Evolutionary conservation across 2,329 filamentous ascomycete genomes (phyloP).

Genomic region (Botrytis byssoidea): DNA sequence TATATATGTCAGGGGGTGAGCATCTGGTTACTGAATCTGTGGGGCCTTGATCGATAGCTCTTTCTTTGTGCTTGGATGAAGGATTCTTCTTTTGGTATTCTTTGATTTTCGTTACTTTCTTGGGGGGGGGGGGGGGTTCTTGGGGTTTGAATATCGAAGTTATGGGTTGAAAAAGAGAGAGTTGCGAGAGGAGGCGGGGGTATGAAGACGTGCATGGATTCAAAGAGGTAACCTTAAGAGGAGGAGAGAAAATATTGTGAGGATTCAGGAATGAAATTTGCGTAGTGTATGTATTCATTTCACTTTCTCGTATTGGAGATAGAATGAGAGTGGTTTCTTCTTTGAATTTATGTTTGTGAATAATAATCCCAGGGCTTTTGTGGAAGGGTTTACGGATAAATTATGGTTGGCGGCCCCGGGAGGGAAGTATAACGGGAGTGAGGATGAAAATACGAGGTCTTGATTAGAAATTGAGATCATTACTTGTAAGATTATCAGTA

Average conservation of each 20-base stretch:
- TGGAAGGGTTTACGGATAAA: too few relatives aligned
- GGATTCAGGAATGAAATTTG: not conserved
- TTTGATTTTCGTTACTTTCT: not conserved
- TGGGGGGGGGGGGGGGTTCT: too few relatives aligned
- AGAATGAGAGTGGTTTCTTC: not conserved
- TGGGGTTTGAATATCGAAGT: too few relatives aligned
- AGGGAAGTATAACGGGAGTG: not conserved
- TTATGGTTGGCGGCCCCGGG: fast-evolving
- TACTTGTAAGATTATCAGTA: too few relatives aligned
- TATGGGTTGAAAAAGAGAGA: too few relatives aligned
- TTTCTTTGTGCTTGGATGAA: not conserved
- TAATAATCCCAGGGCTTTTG: not conserved
- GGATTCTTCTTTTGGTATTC: not conserved
- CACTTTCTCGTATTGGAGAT: not conserved
- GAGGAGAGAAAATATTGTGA: not conserved
- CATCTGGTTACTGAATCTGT: not conserved
- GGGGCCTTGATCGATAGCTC: not conserved
- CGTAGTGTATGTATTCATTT: not conserved
- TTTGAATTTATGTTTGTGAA: not conserved
- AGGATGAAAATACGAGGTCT: not conserved
- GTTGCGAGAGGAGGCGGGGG: not conserved
- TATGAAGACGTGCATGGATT: too few relatives aligned
- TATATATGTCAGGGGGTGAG: too few relatives aligned
- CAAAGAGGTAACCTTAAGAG: not conserved
- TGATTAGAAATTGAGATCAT: not conserved